These are phyloP conservation scores for Xerocomellus chrysenteron DNA, from an alignment of 768 basidiomycete species.

Conservation along the genomic window DNA sequence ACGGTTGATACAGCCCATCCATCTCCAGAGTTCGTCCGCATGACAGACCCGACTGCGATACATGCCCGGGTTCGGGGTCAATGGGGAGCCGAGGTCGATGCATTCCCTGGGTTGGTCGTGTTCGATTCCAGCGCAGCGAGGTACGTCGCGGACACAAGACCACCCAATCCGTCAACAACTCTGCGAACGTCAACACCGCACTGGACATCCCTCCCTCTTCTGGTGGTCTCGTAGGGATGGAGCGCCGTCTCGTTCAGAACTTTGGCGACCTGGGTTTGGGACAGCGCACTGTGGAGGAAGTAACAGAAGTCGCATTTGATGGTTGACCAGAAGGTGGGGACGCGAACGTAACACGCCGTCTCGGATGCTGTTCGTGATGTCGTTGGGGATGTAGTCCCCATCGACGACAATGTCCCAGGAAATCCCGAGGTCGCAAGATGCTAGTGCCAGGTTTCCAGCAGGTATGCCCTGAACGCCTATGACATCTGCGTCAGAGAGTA, in stretches of 20 bases:
- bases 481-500: neutral
- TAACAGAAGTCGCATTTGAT: slow-evolving; percentile 18
- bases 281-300: slow-evolving; percentile 17
- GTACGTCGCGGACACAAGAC: slow-evolving; percentile 12
- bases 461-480: slow-evolving; percentile 8
- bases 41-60: slow-evolving; percentile 20
- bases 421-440: neutral
- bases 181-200: slow-evolving; percentile 9
- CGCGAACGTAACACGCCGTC: slow-evolving; percentile 11
- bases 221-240: neutral
- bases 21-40: slow-evolving; percentile 19
- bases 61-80: slow-evolving; percentile 11
- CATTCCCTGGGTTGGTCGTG: slow-evolving; percentile 15
- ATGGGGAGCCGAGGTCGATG: neutral
- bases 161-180: slow-evolving; percentile 12
- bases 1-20: slow-evolving; percentile 15
- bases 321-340: slow-evolving; percentile 18
- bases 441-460: slow-evolving; percentile 4
- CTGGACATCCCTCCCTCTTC: slow-evolving; percentile 8
- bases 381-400: slow-evolving; percentile 15
- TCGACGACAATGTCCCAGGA: slow-evolving; percentile 15
- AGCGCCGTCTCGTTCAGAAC: slow-evolving; percentile 12
- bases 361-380: slow-evolving; percentile 13
- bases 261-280: slow-evolving; percentile 1
- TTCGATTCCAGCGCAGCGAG: slow-evolving; percentile 15